Evolutionary conservation across 73 alveolate genomes (phyloP).

Genomic region (Symbiodinium natans): DNA sequence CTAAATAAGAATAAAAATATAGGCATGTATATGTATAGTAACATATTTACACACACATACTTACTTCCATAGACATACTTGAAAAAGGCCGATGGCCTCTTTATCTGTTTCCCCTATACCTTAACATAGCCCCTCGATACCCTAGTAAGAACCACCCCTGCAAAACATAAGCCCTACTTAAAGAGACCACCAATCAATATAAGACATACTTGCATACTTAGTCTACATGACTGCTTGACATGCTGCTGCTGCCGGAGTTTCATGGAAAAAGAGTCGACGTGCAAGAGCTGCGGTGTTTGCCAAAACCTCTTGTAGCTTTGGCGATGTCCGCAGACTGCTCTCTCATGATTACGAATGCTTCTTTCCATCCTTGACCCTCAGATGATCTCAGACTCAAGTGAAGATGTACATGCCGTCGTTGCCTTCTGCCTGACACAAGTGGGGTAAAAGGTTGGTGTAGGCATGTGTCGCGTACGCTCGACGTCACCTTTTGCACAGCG

Average conservation of each 20-base stretch:
- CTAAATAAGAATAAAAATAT: no score
- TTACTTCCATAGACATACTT: not conserved
- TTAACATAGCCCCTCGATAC: no score
- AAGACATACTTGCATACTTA: not conserved
- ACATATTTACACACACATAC: no score
- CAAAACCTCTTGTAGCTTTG: not conserved
- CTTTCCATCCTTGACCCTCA: not conserved
- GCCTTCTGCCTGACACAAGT: slow-evolving; percentile 36
- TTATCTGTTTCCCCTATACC: no score
- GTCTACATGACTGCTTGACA: not conserved
- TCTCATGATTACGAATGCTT: not conserved
- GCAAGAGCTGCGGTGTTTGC: not conserved
- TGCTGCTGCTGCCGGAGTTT: not conserved
- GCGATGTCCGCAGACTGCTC: not conserved
- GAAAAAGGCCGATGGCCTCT: no score
- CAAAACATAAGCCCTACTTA: no score
- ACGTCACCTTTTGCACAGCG: slow-evolving; percentile 67
- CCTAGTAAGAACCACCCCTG: no score
- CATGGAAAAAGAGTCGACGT: slow-evolving; percentile 5
- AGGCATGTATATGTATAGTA: not conserved
- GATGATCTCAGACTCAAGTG: slow-evolving; percentile 3
- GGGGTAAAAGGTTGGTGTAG: not conserved
- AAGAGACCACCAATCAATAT: no score
- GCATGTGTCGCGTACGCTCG: no score
- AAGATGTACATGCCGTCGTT: slow-evolving; percentile 74